Evolutionary conservation across 2,329 filamentous ascomycete species (phyloP).

Genomic region (Fusarium denticulatum): DNA sequence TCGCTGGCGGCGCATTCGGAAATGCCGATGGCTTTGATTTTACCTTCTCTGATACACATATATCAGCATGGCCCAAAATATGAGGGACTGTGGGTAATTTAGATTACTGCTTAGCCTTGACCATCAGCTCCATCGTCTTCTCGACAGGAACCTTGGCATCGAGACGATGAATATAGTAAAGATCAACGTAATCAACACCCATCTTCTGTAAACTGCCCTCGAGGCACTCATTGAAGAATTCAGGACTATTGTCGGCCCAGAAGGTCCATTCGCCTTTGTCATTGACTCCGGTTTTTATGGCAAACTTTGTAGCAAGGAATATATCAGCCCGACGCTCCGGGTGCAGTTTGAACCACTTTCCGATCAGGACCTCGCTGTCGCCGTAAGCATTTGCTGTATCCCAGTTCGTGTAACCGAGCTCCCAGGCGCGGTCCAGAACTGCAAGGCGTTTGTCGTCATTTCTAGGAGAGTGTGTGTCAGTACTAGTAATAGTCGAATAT

Average conservation of each 20-base stretch:
- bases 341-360: not conserved
- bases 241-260: not conserved
- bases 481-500: fast-evolving
- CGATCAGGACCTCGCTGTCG: not conserved
- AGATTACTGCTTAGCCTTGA: not conserved
- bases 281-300: not conserved
- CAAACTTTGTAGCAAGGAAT: not conserved
- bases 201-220: not conserved
- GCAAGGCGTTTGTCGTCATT: not conserved
- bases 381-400: not conserved
- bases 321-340: not conserved
- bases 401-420: not conserved
- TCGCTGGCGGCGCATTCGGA: not conserved
- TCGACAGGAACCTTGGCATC: not conserved
- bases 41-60: not conserved
- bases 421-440: not conserved
- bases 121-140: not conserved
- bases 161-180: not conserved
- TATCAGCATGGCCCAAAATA: fast-evolving
- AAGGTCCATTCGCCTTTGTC: fast-evolving
- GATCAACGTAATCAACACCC: not conserved
- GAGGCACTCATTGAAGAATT: not conserved
- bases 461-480: not conserved
- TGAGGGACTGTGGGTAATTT: fast-evolving
- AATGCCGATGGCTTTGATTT: not conserved